Evolutionary conservation across 2,329 filamentous ascomycete species (phyloP), one percentile per base, ranked within the genome.

Genomic region (Trichoderma brevicompactum): DNA sequence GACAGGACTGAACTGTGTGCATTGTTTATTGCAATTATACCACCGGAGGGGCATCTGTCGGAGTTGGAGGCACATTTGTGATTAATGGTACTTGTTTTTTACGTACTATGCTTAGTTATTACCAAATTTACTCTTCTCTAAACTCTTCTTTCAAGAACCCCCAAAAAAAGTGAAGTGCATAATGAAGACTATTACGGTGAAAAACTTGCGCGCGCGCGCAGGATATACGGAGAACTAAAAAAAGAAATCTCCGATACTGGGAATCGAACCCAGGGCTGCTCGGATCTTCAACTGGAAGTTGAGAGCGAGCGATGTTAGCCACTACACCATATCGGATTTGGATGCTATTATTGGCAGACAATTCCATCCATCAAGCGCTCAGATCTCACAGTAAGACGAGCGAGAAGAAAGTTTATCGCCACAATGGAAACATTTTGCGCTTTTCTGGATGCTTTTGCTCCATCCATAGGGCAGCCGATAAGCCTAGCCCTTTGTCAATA

Each of bases 301-400:
- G 73, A 75, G 74, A 74, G 73, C 72, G 74, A 74, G 72, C 73
- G 74, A 75, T 75, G 74, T 74, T 75, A 74, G 73, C 74, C 74
- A 74, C 73, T 74, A 74, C 73, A 74, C 74, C 74, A 75, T 74
- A 74, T 71, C 73, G 74, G 74, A 75, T 72, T 43, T 6, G 8
- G 38, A 32, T 56, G 44, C 58, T 15, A 12, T 12, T 12, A 8
- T 23, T 10, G 15, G 23, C 10, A 8, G 38, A 61, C n/a, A 61
- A 52, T 43, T 36, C 6, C 23, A 52, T 36, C 38, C 58, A 52
- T 61, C n/a, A 61, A 43, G 41, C 23, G 13, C 23, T 46, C 23
- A 6, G 7, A 8, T 13, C 28, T 28, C 10, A 46, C 15, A 23
- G 40, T n/a, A 8, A 49, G 36, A 8, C 23, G 13, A 8, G 44